phyloP scores from a whole-genome alignment of 495 filamentous ascomycete genomes.

The Aspergillus panamensis region DNA sequence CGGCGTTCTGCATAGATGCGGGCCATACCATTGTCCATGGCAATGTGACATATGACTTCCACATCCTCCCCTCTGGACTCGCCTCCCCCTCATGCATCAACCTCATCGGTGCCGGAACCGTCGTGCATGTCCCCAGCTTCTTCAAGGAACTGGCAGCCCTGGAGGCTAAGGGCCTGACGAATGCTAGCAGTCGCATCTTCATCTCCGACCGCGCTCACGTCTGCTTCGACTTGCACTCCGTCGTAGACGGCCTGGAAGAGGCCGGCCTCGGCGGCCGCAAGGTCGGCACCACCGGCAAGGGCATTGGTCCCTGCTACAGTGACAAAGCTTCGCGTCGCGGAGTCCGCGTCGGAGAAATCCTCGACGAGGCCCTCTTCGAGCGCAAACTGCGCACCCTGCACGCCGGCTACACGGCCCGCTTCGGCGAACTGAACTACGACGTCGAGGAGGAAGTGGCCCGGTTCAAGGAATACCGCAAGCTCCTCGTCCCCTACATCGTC shows the following conservation, averaged over 20 bases:
- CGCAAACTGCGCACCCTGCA: slow-evolving; percentile 64
- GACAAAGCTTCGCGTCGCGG: slow-evolving; percentile 76
- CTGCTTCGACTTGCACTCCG: slow-evolving; percentile 76
- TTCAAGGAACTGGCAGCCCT: slow-evolving; percentile 78
- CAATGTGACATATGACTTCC: slow-evolving; percentile 63
- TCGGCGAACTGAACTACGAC: slow-evolving; percentile 72
- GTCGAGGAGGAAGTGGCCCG: slow-evolving; percentile 74
- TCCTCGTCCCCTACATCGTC: slow-evolving; percentile 64
- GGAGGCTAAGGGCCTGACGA: slow-evolving; percentile 66
- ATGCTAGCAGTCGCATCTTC: slow-evolving; percentile 64
- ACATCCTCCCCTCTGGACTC: slow-evolving; percentile 70
- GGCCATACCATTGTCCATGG: slow-evolving; percentile 61
- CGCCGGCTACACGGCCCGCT: slow-evolving; percentile 64
- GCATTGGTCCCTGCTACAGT: slow-evolving; percentile 78
- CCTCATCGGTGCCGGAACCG: slow-evolving; percentile 80
- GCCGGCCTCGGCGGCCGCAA: slow-evolving; percentile 63
- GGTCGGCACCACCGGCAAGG: slow-evolving; percentile 57
- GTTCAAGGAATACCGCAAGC: slow-evolving; percentile 65
- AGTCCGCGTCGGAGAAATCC: slow-evolving; percentile 71
- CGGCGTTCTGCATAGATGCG: slow-evolving; percentile 33
- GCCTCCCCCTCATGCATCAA: slow-evolving; percentile 74
- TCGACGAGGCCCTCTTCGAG: slow-evolving; percentile 71
- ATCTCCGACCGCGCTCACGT: slow-evolving; percentile 81
- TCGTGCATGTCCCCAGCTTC: slow-evolving; percentile 81
- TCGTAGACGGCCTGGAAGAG: slow-evolving; percentile 81